Evolutionary conservation across 1,139 yeast species (phyloP).

Genomic region (Arxiozyma telluris): DNA sequence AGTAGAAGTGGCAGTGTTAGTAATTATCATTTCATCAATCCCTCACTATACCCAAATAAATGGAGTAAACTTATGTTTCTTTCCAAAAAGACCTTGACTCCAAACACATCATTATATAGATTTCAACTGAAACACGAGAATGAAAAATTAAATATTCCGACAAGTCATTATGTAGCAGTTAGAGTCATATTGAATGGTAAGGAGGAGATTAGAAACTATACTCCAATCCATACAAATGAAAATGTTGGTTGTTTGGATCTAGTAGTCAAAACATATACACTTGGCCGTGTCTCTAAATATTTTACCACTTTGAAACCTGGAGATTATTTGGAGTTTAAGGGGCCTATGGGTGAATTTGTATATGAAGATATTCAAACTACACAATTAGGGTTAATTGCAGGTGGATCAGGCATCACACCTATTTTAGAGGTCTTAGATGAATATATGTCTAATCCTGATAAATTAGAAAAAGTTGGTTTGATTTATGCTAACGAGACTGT

Average conservation of each 20-base stretch:
- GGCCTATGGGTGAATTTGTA: constrained; percentile 65
- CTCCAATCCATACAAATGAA: constrained; percentile 61
- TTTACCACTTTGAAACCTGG: constrained; percentile 58
- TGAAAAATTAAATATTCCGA: constrained; percentile 55
- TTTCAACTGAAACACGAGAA: constrained; percentile 52
- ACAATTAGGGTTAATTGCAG: constrained; percentile 63
- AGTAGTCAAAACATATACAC: constrained; percentile 60
- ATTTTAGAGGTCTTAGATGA: constrained; percentile 84
- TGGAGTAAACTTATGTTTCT: constrained; percentile 60
- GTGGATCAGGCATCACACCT: constrained; percentile 91
- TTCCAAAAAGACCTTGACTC: constrained; percentile 59
- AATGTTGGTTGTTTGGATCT: constrained; percentile 68
- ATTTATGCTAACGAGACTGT: constrained; percentile 73
- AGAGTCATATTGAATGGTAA: constrained; percentile 46
- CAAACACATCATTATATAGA: constrained; percentile 62
- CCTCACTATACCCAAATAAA: constrained; percentile 39
- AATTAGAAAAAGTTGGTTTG: constrained; percentile 13
- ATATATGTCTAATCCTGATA: constrained; percentile 46
- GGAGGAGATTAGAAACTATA: constrained; percentile 57
- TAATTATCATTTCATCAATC: background rate
- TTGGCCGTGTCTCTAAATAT: constrained; percentile 55
- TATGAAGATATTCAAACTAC: constrained; percentile 42
- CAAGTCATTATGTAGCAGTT: constrained; percentile 61
- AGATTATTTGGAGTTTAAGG: constrained; percentile 58
- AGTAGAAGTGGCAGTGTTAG: background rate